Evolutionary conservation across 345 rosid species (phyloP), one percentile per base, ranked within the genome.

Genomic region (Sapria himalayana): DNA sequence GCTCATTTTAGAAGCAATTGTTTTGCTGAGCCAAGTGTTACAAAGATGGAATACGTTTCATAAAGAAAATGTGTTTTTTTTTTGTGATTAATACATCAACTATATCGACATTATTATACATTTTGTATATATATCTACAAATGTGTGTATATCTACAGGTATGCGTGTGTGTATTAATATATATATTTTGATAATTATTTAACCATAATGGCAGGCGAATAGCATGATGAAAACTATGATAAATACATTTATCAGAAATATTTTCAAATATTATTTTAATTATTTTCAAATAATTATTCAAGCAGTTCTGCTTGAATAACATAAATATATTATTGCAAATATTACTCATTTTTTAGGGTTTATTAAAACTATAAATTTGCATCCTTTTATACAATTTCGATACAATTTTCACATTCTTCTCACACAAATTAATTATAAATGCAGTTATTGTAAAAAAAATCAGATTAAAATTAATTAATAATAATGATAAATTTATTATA

Each of bases 251-350:
- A 11, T 27, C 31, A 19, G 41, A 13, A 27, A 34, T 33, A 7
- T n/a, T 9, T 45, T 33, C 25, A 19, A 38, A 32, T 38, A 31
- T 43, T 40, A 34, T 47, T 45, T 38, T 25, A 21, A 9, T 32
- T 50, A 32, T 49, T n/a, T 17, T 12, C 3, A 34, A 11, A 13
- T 40, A 25, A 7, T 19, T 29, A 21, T 16, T 31, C 38, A 9
- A 6, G 19, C 7, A 12, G 39, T 10, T 12, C 22, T 31, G 15
- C 17, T 42, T 7, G 9, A 22, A 23, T 18, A 1, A 18, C 5
- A 24, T 29, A 24, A 7, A 3, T 25, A n/a, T 15, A 19, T 12
- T 6, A 19, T 2, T 18, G 4, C 4, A 17, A 13, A 0, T 4
- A 9, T 11, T 33, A 37, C 4, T 4, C 18, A 35, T 4, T 8